Evolutionary conservation across 495 filamentous ascomycete species (phyloP), one percentile per base, ranked within the genome.

Genomic region (Tuber microsphaerosporum): DNA sequence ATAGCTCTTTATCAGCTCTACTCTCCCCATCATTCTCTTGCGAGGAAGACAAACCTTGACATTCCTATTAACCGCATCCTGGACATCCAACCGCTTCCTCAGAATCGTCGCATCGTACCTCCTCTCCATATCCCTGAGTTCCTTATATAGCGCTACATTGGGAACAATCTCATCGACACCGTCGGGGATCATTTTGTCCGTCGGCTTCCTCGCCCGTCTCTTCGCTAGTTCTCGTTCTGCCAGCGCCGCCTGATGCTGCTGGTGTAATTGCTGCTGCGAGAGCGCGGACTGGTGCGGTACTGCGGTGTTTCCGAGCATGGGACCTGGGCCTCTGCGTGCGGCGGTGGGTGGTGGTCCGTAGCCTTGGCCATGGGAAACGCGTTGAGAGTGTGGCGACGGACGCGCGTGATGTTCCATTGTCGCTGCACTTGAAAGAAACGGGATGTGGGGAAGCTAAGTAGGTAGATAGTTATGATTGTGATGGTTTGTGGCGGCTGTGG

Each of bases 81-180:
- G 88, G 72, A 97, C 91, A 83, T 99, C 95, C 76, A 98, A 84
- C 76, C 93, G 87, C 86, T 98, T 99, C 79, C 94, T 89, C 83
- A 95, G 92, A 87, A 97, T 95, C n/a, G 93, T 91, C 37, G 94
- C 92, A 86, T 99, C 96, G 73, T 97, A 86, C 73, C 90, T 89
- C 82, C 93, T 89, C 88, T 99, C 96, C 61, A 96, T 84, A 71
- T 97, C 94, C 83, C 92, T 89, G 77, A 98, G 85, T 72, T 89
- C 87, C 81, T 89, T 89, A 84, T 99, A 99, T 75, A 92, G 89
- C 81, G 90, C 86, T 31, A 93, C 93, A 45, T 91, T 91, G 82
- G 97, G 92, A 70, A 93, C 92, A 75, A 94, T 90, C 19, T 93
- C 90, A 80, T 97, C 93, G 61, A 97, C 85, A 56, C 92, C 93